Evolutionary conservation across 2,329 filamentous ascomycete species (phyloP), one percentile per base, ranked within the genome.

Genomic region (Pestalotiopsis sp.): DNA sequence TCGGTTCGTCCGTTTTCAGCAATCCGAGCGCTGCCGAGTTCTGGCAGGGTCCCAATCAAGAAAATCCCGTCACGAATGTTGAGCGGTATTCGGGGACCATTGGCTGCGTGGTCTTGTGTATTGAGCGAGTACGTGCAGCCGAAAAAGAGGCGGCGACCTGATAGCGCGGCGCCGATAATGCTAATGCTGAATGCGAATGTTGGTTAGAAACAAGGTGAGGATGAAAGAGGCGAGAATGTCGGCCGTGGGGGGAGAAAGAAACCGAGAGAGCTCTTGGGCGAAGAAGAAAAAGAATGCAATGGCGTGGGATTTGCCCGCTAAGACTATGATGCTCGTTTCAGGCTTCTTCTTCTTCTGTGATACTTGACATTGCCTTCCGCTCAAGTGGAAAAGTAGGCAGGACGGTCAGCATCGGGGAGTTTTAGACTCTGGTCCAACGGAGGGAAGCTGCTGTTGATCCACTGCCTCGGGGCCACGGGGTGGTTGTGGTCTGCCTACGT

Each of bases 161-260:
- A 72, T 74, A 70, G 45, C 20, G 20, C 72, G 68, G 62, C 61
- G 69, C 71, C 70, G 67, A 71, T 72, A 72, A 73, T 69, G 72
- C 72, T 73, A 73, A 74, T 70, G 17, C 52, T 65, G 67, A 69
- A 73, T 72, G 69, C 68, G 72, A 74, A 73, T 71, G 73, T 71
- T 72, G 69, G 70, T 69, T 71, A 74, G 72, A 72, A 72, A 36
- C 39, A 63, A 67, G 59, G 61, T 52, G 64, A 23, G 60, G 27
- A 60, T 56, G 59, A 63, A 62, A 17, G 59, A 61, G 56, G 57
- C 27, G 59, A 36, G 36, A 23, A 13, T 27, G 57, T 36, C 57
- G 23, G 23, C 14, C 57, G 20, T 25, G 36, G 27, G 25, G 56
- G 52, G 49, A 58, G 25, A 57, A 12, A 58, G 31, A 45, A 49